phyloP scores from a whole-genome alignment of 345 rosid genomes.

The Sonneratia alba region DNA sequence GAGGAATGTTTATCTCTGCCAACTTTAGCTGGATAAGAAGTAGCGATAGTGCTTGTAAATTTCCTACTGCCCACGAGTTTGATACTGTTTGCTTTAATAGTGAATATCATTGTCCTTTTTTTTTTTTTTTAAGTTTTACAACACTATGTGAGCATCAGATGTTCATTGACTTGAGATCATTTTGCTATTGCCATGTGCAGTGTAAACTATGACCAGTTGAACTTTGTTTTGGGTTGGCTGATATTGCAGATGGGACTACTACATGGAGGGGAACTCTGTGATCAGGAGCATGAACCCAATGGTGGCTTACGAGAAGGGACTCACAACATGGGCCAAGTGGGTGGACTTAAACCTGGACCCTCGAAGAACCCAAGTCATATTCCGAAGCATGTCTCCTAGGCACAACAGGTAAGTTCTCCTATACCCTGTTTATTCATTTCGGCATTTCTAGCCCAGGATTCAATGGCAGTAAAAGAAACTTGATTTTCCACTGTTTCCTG shows the following conservation, averaged over 20 bases:
- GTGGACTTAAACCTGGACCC: constrained; percentile 52
- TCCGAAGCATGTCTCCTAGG: constrained; percentile 62
- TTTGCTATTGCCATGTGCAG: background rate
- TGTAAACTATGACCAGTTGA: background rate
- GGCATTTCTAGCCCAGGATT: background rate
- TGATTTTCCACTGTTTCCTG: background rate
- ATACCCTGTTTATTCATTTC: background rate
- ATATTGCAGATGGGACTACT: constrained; percentile 57
- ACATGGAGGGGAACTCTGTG: constrained; percentile 43
- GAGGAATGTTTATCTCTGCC: too few relatives aligned
- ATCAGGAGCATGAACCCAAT: constrained; percentile 48
- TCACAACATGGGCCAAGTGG: constrained; percentile 73
- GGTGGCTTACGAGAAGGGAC: constrained; percentile 61
- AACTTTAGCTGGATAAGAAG: too few relatives aligned
- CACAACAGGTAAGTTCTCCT: constrained; percentile 41
- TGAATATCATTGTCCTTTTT: too few relatives aligned
- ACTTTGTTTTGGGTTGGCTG: background rate
- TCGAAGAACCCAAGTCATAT: constrained; percentile 41
- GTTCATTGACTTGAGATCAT: background rate
- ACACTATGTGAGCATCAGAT: background rate
- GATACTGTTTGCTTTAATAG: too few relatives aligned
- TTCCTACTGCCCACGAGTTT: too few relatives aligned
- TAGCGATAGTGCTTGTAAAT: background rate
- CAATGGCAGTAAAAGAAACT: background rate
- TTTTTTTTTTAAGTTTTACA: too few relatives aligned